Evolutionary conservation across 2,329 filamentous ascomycete genomes (phyloP), one percentile per base, ranked within the genome.

Genomic region (Claviceps maximensis): DNA sequence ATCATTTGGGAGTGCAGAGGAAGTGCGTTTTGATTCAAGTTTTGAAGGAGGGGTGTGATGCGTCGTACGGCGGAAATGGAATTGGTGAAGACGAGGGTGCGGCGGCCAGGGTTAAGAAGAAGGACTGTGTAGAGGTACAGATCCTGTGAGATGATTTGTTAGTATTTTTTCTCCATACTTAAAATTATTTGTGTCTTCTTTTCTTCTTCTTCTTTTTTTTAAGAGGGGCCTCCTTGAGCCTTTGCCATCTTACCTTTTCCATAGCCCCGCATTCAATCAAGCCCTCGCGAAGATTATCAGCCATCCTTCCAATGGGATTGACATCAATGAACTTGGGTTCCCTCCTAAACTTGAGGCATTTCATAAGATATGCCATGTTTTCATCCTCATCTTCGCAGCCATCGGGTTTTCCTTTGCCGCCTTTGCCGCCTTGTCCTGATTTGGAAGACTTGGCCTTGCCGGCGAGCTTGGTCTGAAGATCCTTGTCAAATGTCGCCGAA

Each of bases 401-500:
- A n/a, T n/a, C n/a, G n/a, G n/a, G n/a, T 8, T 8, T 15, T 8
- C 44, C 25, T 12, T n/a, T 81, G 70, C 57, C 66, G 29, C 29
- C 29, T 10, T 7, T 8, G 15, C 25, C 17, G 15, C 25, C 27
- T 4, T n/a, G 80, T 70, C 57, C 66, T 13, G 58, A 85, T 21
- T 46, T 47, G 40, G 51, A 33, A 17, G 54, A 57, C 53, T 79
- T 82, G 21, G 78, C 76, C 65, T 89, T 94, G 27, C 88, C 86
- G 1, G 87, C 82, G 13, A 98, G 77, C 67, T 96, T 97, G 60
- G 91, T 87, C 65, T 97, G 91, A 31, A 98, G 71, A 0, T 84
- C 84, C 63, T 90, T 91, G 65, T 95, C 87, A 67, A 98, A 95
- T 0, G 93, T 98, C 0, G 93, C 93, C 0, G 93, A 97, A 68